phyloP scores from a whole-genome alignment of 768 basidiomycete species.

The Leccinellum luteum region DNA sequence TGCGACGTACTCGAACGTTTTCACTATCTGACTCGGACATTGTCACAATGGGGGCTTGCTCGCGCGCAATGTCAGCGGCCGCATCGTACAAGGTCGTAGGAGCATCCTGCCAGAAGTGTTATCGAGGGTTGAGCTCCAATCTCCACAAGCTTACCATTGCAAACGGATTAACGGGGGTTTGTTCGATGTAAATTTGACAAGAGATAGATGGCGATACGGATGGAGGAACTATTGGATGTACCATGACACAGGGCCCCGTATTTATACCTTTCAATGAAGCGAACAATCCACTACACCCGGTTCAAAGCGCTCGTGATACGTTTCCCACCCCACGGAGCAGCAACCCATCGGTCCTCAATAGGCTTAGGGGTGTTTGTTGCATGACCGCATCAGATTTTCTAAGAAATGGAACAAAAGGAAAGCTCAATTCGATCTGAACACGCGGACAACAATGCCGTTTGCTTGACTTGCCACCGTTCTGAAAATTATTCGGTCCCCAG shows the following conservation, averaged over 20 bases:
- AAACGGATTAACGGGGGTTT: neutral
- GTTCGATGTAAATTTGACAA: neutral
- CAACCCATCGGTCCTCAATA: too few species aligned
- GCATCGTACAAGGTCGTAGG: neutral
- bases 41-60: neutral
- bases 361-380: too few species aligned
- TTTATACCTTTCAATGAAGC: neutral
- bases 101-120: neutral
- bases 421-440: neutral
- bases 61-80: neutral
- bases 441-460: neutral
- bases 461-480: neutral
- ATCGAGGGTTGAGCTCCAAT: neutral
- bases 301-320: neutral
- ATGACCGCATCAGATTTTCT: too few species aligned
- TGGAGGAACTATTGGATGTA: neutral
- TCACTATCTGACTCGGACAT: neutral
- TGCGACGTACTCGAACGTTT: neutral
- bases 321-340: neutral
- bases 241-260: neutral
- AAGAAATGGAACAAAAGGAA: neutral
- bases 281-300: too few species aligned
- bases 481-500: neutral
- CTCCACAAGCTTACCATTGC: neutral
- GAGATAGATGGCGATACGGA: neutral